phyloP scores from a whole-genome alignment of 768 basidiomycete genomes.

The Sporobolomyces pararoseus region DNA sequence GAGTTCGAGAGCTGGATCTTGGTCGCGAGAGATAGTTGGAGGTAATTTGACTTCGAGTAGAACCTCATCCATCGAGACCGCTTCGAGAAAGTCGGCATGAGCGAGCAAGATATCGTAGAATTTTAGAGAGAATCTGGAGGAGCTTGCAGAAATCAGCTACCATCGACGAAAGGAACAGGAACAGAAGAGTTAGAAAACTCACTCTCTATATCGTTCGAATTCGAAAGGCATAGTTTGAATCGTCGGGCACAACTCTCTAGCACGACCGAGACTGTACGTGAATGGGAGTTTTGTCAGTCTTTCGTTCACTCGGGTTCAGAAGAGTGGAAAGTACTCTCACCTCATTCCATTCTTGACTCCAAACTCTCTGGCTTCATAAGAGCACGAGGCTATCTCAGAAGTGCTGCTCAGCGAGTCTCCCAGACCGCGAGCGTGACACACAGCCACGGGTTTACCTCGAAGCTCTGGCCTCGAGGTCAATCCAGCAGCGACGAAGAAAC shows the following conservation, averaged over 20 bases:
- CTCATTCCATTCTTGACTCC: slow-evolving; percentile 95
- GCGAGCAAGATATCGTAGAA: slow-evolving; percentile 92
- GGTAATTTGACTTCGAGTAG: slow-evolving; percentile 75
- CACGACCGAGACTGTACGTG: slow-evolving; percentile 67
- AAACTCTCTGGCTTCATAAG: slow-evolving; percentile 83
- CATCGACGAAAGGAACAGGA: too few relatives aligned
- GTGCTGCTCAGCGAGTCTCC: slow-evolving; percentile 64
- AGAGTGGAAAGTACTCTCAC: slow-evolving; percentile 51
- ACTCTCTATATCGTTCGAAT: slow-evolving; percentile 65
- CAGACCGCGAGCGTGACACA: slow-evolving; percentile 81
- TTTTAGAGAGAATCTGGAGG: slow-evolving; percentile 63
- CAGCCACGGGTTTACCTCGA: slow-evolving; percentile 82
- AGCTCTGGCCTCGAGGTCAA: slow-evolving; percentile 68
- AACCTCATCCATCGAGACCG: slow-evolving; percentile 94
- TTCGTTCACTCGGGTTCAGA: too few relatives aligned
- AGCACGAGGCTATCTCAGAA: slow-evolving; percentile 89
- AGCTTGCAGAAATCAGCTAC: not conserved
- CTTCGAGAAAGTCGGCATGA: slow-evolving; percentile 84
- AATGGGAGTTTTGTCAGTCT: not conserved
- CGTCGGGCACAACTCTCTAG: slow-evolving; percentile 67
- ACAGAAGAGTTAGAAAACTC: slow-evolving; percentile 39
- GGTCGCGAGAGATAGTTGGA: not conserved
- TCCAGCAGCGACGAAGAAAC: slow-evolving; percentile 93
- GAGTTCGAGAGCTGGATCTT: slow-evolving; percentile 26
- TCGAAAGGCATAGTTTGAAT: slow-evolving; percentile 84